Base-by-base conservation (phyloP, 73 alveolate species). In the Paraurostyla sp. region DNA sequence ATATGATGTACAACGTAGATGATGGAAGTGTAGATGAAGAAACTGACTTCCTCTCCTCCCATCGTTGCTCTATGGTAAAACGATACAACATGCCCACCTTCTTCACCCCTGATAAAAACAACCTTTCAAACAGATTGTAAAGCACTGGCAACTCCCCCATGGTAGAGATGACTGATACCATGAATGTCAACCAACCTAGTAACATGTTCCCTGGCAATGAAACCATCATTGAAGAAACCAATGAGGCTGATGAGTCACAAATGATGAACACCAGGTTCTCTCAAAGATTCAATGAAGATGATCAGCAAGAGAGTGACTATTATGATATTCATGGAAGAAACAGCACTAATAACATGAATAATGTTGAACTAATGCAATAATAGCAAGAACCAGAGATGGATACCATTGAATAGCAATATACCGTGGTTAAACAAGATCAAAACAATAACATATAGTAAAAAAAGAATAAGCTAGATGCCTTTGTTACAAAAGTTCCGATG, bases 71-170 rank as follows among this genome's bases (percentile, higher is more conserved):
- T 27, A 50, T 78, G 69, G 89, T 78, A 4, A 78, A 45, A 52
- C 32, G 89, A 22, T 78, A 78, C 62, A 49, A 78, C 78, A 78
- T 78, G 62, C 89, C 89, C 32, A 78, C 89, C 4, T 78, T 78
- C 80, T 78, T 78, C 29, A 52, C 89, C 29, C 89, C 89, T 11
- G 89, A 78, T 36, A 78, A 78, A 36, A 36, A 48, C n/a, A n/a
- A n/a, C 25, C 3, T 73, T 9, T 20, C 71, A 6, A 73, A 50
- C n/a, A 40, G 86, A 27, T 2, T 18, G 58, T 43, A 49, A 4
- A 68, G 62, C 23, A 30, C 41, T 42, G 27, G n/a, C 3, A 49
- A 15, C 87, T 52, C 89, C 42, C 78, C 75, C 22, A 36, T 51
- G 20, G 80, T 54, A 3, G 78, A n/a, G 3, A 49, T 51, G 76